Evolutionary conservation across 1,139 yeast genomes (phyloP).

Genomic region (Taphrina pruni): DNA sequence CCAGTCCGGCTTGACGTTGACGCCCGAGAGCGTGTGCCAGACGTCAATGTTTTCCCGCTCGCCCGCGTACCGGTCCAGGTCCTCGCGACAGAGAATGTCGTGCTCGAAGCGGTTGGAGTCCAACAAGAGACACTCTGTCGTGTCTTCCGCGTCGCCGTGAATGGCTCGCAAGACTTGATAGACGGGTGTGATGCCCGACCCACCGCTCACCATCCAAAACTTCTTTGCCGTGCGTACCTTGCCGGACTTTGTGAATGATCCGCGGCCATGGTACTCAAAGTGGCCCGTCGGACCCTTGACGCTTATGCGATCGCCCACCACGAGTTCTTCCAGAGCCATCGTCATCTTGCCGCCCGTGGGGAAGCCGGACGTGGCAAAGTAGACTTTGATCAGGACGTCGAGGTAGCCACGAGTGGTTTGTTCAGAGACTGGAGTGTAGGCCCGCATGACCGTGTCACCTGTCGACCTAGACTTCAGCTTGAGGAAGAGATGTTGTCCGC

Average conservation of each 20-base stretch:
- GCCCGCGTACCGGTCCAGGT: conserved; percentile 72
- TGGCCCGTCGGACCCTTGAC: conserved; percentile 66
- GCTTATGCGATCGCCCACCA: conserved; percentile 50
- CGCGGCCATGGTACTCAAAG: conserved; percentile 87
- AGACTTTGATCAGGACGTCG: conserved; percentile 43
- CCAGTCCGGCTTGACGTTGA: conserved; percentile 31
- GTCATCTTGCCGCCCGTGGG: conserved; percentile 76
- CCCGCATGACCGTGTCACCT: conserved; percentile 51
- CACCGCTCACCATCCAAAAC: conserved; percentile 82
- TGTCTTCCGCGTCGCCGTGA: conserved; percentile 74
- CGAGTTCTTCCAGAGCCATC: conserved; percentile 61
- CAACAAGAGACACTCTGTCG: conserved; percentile 77
- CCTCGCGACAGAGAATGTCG: conserved; percentile 78
- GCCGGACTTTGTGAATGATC: conserved; percentile 43
- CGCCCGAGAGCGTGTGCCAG: conserved; percentile 44
- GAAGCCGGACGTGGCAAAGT: conserved; percentile 48
- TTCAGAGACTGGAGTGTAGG: conserved; percentile 59
- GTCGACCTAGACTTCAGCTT: conserved; percentile 45
- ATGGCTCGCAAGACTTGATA: conserved; percentile 79
- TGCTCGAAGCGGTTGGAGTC: conserved; percentile 78
- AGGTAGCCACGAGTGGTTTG: conserved; percentile 44
- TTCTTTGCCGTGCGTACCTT: conserved; percentile 63
- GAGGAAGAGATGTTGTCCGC: conserved; percentile 73
- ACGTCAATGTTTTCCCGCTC: conserved; percentile 52
- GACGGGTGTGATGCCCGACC: conserved; percentile 73